Base-by-base conservation (phyloP, 768 basidiomycete species). In the Agaricus bisporus region DNA sequence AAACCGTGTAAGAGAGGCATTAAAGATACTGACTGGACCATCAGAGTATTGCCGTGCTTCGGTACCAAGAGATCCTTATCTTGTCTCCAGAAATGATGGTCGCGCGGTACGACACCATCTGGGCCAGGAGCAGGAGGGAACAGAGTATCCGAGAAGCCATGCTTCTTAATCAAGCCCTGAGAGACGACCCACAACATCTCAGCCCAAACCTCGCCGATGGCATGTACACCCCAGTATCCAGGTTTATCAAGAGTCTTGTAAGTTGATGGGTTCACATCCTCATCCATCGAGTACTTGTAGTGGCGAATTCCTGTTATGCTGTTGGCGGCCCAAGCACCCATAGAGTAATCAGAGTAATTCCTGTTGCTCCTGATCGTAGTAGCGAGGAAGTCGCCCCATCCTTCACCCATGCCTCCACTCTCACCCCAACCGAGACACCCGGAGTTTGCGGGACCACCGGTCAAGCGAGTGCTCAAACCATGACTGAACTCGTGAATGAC, bases 291-390 rank as follows among this genome's bases (percentile, higher is more conserved):
- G 76, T 98, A 98, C 9, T 77, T 68, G 70, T 82, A 98, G 74
- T 94, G 93, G 49, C 95, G 76, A 64, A 98, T 97, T 39, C 94
- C 95, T 0, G 55, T 65, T 1, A 58, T 73, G 29, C 74, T 70
- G 70, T 95, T 95, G 11, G 91, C 84, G 46, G 95, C 95, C 95
- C 95, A 99, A 7, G 89, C 79, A 45, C 95, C 95, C 95, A 98
- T 97, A 1, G 86, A 72, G 61, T 83, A 94, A 66, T 93, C 88
- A 3, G 79, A 77, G 71, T 93, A 90, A 48, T 70, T 70, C 63
- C 75, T 76, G 45, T 75, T 87, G 70, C 87, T 88, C 45, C 94
- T 83, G 64, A 94, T 87, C 0, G 82, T 82, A 0, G 94, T 98
- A 5, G 93, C 95, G 47, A 97, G 71, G 73, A 86, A 93, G 61